These are phyloP conservation scores for Simplicillium sp. DNA, from an alignment of 2,329 filamentous ascomycete genomes.

Conservation along the genomic window DNA sequence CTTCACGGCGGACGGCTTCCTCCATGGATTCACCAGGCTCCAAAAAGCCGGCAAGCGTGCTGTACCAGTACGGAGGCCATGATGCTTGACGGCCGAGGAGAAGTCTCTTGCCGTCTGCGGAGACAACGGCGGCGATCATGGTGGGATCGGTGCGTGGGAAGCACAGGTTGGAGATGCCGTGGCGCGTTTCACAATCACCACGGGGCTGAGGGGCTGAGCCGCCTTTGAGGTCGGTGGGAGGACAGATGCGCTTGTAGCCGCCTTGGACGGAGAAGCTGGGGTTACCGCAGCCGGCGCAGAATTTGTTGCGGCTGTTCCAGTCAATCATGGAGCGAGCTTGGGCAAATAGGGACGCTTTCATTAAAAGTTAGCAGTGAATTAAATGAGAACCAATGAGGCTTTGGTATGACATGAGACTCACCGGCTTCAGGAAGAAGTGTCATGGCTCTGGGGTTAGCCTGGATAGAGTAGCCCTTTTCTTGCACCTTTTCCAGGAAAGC, in stretches of 20 bases:
- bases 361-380: neutral
- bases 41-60: constrained; percentile 77
- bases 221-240: constrained; percentile 53
- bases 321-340: constrained; percentile 82
- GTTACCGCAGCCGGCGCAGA: constrained; percentile 82
- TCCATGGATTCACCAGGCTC: constrained; percentile 81
- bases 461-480: constrained; percentile 53
- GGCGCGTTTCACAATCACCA: constrained; percentile 68
- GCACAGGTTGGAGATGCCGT: constrained; percentile 78
- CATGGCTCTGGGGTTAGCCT: constrained; percentile 55
- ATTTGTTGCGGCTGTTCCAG: constrained; percentile 90
- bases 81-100: constrained; percentile 79
- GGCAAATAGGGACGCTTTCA: constrained; percentile 74
- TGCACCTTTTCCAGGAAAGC: constrained; percentile 31
- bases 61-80: constrained; percentile 81
- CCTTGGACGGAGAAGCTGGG: constrained; percentile 70
- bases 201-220: constrained; percentile 41
- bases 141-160: constrained; percentile 92
- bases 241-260: constrained; percentile 73
- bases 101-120: constrained; percentile 64
- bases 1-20: constrained; percentile 73
- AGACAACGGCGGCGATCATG: constrained; percentile 90
- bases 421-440: constrained; percentile 52
- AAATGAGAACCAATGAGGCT: constrained; percentile 2
- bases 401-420: constrained; percentile 22